Percentiles rank a stretch among this genome's conserved stretches.
These are phyloP conservation scores for Breynia disticha DNA, from an alignment of 441 rosid genomes.

Conservation along the genomic window DNA sequence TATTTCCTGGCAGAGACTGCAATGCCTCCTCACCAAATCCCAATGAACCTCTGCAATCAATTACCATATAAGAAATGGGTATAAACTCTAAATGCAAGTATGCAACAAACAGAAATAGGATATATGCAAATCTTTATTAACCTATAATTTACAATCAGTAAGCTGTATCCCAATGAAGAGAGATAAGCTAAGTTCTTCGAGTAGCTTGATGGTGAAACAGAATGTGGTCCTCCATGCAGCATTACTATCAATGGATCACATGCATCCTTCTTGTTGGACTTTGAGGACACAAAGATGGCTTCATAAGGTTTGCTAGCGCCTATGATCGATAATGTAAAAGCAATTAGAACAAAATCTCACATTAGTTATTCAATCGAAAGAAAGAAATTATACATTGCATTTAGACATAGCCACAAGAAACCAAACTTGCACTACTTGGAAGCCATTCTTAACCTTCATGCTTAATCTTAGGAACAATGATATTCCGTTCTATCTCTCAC, in stretches of 20 bases:
- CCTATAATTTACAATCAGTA: constrained; percentile 90
- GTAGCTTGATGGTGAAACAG: constrained; percentile 51
- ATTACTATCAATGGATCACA: constrained; percentile 59
- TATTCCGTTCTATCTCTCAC: too few relatives aligned
- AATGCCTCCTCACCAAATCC: constrained; percentile 97
- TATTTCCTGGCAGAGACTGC: constrained; percentile 85
- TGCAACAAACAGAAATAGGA: neutral
- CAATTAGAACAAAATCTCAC: neutral
- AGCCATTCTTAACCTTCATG: too few relatives aligned
- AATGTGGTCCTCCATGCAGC: constrained; percentile 94
- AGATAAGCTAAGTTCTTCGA: constrained; percentile 63
- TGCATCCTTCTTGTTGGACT: constrained; percentile 28
- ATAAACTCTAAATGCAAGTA: too few relatives aligned
- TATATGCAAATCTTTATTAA: constrained; percentile 10
- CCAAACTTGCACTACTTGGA: too few relatives aligned
- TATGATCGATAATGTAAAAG: constrained; percentile 14
- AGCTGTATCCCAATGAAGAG: constrained; percentile 64
- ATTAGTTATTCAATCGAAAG: too few relatives aligned
- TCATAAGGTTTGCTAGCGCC: constrained; percentile 73
- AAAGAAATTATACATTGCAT: neutral
- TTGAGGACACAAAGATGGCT: constrained; percentile 67
- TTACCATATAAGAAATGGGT: constrained; percentile 5
- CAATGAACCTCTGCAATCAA: constrained; percentile 63
- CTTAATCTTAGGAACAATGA: too few relatives aligned
- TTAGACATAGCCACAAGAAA: too few relatives aligned